These are phyloP conservation scores for Cucurbita argyrosperma DNA, from an alignment of 306 rosid genomes.

Conservation along the genomic window DNA sequence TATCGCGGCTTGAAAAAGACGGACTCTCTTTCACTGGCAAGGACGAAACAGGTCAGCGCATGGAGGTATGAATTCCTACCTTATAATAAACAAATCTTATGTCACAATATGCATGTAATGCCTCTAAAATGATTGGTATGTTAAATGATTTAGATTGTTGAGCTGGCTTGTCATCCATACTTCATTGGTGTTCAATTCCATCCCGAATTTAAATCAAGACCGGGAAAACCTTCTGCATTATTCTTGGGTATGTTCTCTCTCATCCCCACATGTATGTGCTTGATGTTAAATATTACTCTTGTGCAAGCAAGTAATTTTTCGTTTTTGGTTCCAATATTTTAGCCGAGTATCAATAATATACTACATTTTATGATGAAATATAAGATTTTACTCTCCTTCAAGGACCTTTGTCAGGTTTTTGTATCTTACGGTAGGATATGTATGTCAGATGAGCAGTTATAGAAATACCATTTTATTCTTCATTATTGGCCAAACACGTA, in stretches of 20 bases:
- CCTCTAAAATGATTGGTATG: background rate
- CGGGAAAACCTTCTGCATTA: constrained; percentile 66
- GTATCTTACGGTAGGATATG: background rate
- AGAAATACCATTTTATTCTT: background rate
- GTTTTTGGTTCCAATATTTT: background rate
- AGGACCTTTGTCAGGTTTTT: background rate
- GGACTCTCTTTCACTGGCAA: constrained; percentile 32
- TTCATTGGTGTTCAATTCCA: constrained; percentile 86
- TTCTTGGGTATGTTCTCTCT: constrained; percentile 47
- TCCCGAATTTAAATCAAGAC: constrained; percentile 91
- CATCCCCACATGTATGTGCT: background rate
- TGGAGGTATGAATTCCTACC: constrained; percentile 22
- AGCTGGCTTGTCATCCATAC: constrained; percentile 74
- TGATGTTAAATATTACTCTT: background rate
- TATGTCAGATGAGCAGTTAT: background rate
- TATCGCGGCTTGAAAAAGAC: constrained; percentile 23
- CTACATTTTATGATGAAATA: background rate
- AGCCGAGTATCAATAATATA: background rate
- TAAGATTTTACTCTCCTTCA: background rate
- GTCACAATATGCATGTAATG: background rate
- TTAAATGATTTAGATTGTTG: constrained; percentile 45
- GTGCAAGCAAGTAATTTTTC: background rate
- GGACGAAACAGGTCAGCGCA: constrained; percentile 29
- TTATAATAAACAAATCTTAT: background rate
- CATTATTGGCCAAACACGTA: background rate